Evolutionary conservation across 805 yeast genomes (phyloP).

Genomic region (Candida krabiensis): DNA sequence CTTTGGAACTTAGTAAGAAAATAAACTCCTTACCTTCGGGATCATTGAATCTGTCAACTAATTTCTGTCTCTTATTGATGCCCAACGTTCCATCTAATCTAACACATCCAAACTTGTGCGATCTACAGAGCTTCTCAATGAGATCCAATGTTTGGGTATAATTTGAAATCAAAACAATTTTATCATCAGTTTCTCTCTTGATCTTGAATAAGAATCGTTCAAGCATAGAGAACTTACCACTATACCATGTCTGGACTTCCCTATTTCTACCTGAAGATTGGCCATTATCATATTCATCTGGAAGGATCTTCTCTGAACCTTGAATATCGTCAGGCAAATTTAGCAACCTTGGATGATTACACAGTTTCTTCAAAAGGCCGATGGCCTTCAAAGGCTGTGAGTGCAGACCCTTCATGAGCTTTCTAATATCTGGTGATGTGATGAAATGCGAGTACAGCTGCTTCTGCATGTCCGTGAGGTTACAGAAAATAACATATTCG

Average conservation of each 20-base stretch:
- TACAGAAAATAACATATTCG: slow-evolving; percentile 95
- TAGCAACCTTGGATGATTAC: slow-evolving; percentile 90
- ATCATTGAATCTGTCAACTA: slow-evolving; percentile 89
- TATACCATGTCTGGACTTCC: slow-evolving; percentile 75
- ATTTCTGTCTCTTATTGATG: slow-evolving; percentile 87
- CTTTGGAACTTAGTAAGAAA: slow-evolving; percentile 87
- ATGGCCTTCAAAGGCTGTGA: slow-evolving; percentile 90
- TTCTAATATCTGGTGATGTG: slow-evolving; percentile 73
- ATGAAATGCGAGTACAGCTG: slow-evolving; percentile 71
- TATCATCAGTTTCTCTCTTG: slow-evolving; percentile 81
- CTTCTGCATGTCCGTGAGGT: slow-evolving; percentile 74
- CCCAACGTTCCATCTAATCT: slow-evolving; percentile 92
- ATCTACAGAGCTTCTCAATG: slow-evolving; percentile 82
- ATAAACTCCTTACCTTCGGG: slow-evolving; percentile 88
- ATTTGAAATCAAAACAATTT: slow-evolving; percentile 91
- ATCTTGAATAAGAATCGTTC: slow-evolving; percentile 83
- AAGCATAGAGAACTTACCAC: slow-evolving; percentile 84
- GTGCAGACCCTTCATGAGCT: slow-evolving; percentile 62
- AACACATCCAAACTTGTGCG: slow-evolving; percentile 68
- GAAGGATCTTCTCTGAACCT: slow-evolving; percentile 64
- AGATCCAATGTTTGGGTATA: slow-evolving; percentile 93
- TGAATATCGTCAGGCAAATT: slow-evolving; percentile 75
- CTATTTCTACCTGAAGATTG: slow-evolving; percentile 53
- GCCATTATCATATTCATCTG: slow-evolving; percentile 67
- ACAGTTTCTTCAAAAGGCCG: slow-evolving; percentile 82